These are phyloP conservation scores for Leishmania lainsoni DNA, from an alignment of 208 protist genomes.

Conservation along the genomic window DNA sequence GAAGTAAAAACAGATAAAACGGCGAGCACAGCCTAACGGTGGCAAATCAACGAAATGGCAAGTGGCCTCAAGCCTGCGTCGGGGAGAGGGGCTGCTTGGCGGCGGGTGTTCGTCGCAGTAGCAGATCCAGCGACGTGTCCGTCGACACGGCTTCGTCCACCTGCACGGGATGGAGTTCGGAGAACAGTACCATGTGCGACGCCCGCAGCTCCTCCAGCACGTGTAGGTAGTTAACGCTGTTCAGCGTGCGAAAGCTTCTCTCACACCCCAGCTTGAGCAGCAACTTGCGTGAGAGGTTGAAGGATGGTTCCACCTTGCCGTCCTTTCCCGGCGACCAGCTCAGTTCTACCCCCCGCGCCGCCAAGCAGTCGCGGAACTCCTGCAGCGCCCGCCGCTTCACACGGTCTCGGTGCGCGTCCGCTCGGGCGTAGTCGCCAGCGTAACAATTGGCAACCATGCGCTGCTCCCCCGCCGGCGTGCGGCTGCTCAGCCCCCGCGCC, in stretches of 20 bases:
- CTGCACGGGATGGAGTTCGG: slow-evolving; percentile 34
- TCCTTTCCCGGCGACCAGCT: neutral
- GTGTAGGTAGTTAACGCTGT: slow-evolving; percentile 65
- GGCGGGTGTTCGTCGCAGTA: slow-evolving; percentile 2
- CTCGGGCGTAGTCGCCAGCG: slow-evolving; percentile 21
- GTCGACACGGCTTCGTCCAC: slow-evolving; percentile 13
- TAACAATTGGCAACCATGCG: slow-evolving; percentile 60
- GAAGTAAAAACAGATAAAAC: slow-evolving; percentile 7
- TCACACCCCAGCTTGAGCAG: slow-evolving; percentile 20
- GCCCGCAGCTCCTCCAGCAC: slow-evolving; percentile 30
- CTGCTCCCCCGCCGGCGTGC: slow-evolving; percentile 46
- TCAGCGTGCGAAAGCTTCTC: slow-evolving; percentile 49
- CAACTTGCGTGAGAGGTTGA: slow-evolving; percentile 10
- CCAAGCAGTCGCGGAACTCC: slow-evolving; percentile 40
- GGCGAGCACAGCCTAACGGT: neutral
- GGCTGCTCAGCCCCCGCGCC: slow-evolving; percentile 45
- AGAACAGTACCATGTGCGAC: slow-evolving; percentile 41
- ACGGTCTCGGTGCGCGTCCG: slow-evolving; percentile 50
- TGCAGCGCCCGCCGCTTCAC: slow-evolving; percentile 45
- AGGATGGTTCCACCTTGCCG: slow-evolving; percentile 3
- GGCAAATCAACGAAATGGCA: neutral
- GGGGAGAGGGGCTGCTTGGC: neutral
- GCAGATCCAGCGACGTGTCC: slow-evolving; percentile 8
- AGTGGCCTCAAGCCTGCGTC: neutral
- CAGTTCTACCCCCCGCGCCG: neutral